Conservation (phyloP, 148 eudicot species). For the Nepenthes mirabilis region DNA sequence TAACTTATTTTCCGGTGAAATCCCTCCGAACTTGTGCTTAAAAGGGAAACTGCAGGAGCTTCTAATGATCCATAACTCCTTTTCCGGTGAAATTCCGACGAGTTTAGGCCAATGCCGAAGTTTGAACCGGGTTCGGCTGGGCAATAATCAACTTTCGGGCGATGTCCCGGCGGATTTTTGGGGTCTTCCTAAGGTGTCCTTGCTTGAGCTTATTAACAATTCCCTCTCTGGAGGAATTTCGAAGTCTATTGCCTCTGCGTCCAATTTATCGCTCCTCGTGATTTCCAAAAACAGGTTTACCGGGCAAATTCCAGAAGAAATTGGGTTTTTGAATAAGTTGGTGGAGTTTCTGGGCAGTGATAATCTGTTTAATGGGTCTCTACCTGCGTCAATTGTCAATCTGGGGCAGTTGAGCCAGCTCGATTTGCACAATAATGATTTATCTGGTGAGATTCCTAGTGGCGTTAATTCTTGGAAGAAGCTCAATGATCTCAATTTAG, state of each 20-base stretch:
- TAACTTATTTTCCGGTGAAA: constrained; percentile 37
- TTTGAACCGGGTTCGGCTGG: constrained; percentile 43
- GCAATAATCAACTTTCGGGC: constrained; percentile 50
- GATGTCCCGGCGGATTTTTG: constrained; percentile 48
- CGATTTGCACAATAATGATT: constrained; percentile 40
- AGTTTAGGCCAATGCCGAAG: constrained; percentile 41
- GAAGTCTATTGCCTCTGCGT: constrained; percentile 44
- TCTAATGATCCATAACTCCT: constrained; percentile 37
- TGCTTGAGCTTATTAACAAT: constrained; percentile 43
- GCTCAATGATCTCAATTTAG: constrained; percentile 59
- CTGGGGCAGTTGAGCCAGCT: constrained; percentile 35
- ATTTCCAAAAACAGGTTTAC: constrained; percentile 44
- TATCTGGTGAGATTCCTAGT: constrained; percentile 53
- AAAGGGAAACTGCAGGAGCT: constrained; percentile 42
- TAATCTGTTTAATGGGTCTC: constrained; percentile 44
- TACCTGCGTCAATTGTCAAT: constrained; percentile 40
- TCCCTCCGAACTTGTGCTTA: constrained; percentile 43
- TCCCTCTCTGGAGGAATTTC: constrained; percentile 49
- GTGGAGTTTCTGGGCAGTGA: constrained; percentile 28
- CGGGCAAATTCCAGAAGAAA: constrained; percentile 50
- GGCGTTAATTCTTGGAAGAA: constrained; percentile 38
- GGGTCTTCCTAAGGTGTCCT: constrained; percentile 54
- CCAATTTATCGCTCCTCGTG: constrained; percentile 36
- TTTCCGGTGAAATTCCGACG: constrained; percentile 57
- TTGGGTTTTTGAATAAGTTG: constrained; percentile 40